Conservation (phyloP, 2,329 filamentous ascomycete genomes). For the Hypoxylon rubiginosum region DNA sequence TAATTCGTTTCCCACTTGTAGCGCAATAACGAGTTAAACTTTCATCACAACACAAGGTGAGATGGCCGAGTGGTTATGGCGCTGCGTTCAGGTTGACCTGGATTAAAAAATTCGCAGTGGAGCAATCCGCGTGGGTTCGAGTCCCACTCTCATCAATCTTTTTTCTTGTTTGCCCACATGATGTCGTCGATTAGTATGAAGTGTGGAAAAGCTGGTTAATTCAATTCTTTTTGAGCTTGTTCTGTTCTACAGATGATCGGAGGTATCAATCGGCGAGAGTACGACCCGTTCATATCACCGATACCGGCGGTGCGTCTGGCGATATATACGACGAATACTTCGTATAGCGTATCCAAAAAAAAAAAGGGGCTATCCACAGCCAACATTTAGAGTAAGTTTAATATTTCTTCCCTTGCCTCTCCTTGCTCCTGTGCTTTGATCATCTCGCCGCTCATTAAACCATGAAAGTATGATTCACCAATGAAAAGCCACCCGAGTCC, state of each 20-base stretch:
- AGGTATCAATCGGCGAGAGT: neutral
- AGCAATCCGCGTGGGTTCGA: constrained; percentile 58
- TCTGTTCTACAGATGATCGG: neutral
- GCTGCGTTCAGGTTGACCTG: constrained; percentile 51
- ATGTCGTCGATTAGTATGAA: neutral
- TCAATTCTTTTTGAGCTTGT: neutral
- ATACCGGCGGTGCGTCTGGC: neutral
- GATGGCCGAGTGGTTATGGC: constrained; percentile 55
- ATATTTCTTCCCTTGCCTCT: neutral
- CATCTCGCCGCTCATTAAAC: neutral
- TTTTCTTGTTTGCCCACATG: constrained; percentile 12
- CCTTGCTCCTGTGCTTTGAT: neutral
- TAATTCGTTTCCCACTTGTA: neutral
- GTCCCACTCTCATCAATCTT: constrained; percentile 55
- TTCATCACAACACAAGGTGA: constrained; percentile 30
- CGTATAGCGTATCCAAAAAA: too few relatives aligned
- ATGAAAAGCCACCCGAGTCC: neutral
- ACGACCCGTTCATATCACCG: neutral
- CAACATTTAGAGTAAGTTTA: neutral
- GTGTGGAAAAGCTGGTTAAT: neutral
- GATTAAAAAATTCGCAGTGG: constrained; percentile 48
- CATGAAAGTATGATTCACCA: neutral
- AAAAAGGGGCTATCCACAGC: neutral
- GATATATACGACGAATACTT: neutral
- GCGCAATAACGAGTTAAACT: neutral